Evolutionary conservation across 345 rosid species (phyloP).

Genomic region (Nasturtium officinale): DNA sequence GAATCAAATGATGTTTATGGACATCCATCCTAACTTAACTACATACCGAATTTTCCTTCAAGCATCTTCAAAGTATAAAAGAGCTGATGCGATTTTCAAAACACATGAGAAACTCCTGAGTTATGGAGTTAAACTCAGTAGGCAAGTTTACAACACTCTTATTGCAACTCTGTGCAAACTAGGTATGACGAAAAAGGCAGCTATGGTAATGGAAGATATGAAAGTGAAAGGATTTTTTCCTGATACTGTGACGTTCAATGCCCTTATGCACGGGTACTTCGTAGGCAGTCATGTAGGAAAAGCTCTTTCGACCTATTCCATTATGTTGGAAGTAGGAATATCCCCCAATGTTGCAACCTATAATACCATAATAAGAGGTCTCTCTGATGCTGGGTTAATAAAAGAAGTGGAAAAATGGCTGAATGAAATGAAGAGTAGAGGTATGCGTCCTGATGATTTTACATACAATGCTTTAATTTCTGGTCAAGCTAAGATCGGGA

Average conservation of each 20-base stretch:
- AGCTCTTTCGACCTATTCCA: slow-evolving; percentile 56
- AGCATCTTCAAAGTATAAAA: slow-evolving; percentile 57
- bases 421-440: slow-evolving; percentile 61
- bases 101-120: slow-evolving; percentile 61
- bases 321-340: slow-evolving; percentile 62
- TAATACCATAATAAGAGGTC: slow-evolving; percentile 67
- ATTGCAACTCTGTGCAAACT: slow-evolving; percentile 65
- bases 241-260: slow-evolving; percentile 65
- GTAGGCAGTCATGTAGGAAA: slow-evolving; percentile 55
- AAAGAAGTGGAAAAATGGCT: slow-evolving; percentile 56
- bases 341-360: slow-evolving; percentile 64
- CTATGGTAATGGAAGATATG: slow-evolving; percentile 59
- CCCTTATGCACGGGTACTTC: slow-evolving; percentile 71
- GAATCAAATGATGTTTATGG: slow-evolving; percentile 54
- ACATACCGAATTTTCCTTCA: slow-evolving; percentile 59
- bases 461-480: slow-evolving; percentile 68
- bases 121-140: slow-evolving; percentile 62
- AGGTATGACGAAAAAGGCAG: slow-evolving; percentile 79
- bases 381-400: slow-evolving; percentile 52
- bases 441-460: slow-evolving; percentile 61
- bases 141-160: slow-evolving; percentile 64
- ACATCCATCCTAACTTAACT: slow-evolving; percentile 56
- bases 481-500: slow-evolving; percentile 74
- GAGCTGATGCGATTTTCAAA: slow-evolving; percentile 55
- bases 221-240: slow-evolving; percentile 52